Evolutionary conservation across 2,329 filamentous ascomycete genomes (phyloP), one percentile per base, ranked within the genome.

Genomic region (Xenosphaeropsis pyriputrescens): DNA sequence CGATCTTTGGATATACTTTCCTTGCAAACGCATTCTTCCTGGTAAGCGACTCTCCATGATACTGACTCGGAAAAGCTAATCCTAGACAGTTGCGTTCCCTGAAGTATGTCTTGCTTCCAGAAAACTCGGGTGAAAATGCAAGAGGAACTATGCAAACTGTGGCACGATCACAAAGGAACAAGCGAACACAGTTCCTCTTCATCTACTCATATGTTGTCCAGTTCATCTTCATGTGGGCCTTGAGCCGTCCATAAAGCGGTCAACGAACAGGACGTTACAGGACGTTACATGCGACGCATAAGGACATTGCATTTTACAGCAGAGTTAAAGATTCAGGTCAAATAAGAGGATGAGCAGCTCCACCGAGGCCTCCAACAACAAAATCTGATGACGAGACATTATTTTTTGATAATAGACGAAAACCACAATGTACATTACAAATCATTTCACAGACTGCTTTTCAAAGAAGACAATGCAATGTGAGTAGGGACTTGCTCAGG

Each of bases 161-260:
- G 43, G 85, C 85, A 18, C 75, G 88, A 44, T 79, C 83, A 30
- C 91, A 94, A 63, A 78, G 82, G 54, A 91, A 82, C 59, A 77
- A 85, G 56, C 70, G 88, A 45, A 94, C 86, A 2, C 85, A 94
- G 59, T 94, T 94, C 54, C 68, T 95, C 47, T 93, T 93, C 59
- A 70, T 88, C 48, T 95, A 98, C 62, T 89, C 88, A 33, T 98
- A 96, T 59, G 67, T 93, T 39, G 79, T 96, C 40, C 91, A 98
- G 63, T 72, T 96, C 48, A 65, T 88, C 39, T 93, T 96, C 59
- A 98, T 96, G 88, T 91, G 89, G 79, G 68, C 77, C 52, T 59
- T 84, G 44, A 81, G 62, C 45, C 62, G 69, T 17, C 61, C 43
- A 35, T 50, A 39, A 41, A 22, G 22, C 13, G 18, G 18, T 36